Conservation (phyloP, 306 rosid species). For the Astragalus glycyphyllos region DNA sequence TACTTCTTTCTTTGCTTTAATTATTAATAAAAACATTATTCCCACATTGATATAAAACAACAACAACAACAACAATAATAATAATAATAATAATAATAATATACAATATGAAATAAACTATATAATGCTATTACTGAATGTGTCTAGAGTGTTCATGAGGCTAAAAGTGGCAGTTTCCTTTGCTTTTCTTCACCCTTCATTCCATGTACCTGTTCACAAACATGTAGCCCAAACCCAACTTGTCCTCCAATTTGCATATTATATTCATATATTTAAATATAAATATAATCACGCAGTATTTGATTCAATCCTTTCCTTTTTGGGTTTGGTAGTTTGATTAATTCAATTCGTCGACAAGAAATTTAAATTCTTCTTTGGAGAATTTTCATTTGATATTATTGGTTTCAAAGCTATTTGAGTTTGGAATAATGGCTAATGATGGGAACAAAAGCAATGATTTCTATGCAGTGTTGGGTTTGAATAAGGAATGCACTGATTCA, state of each 20-base stretch:
- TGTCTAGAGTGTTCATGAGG: conserved; percentile 67
- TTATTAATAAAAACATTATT: background rate
- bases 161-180: background rate
- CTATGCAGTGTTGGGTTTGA: conserved; percentile 76
- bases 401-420: conserved; percentile 7
- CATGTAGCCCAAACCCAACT: conserved; percentile 42
- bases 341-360: conserved; percentile 66
- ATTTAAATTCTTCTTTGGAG: conserved; percentile 29
- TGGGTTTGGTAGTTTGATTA: conserved; percentile 27
- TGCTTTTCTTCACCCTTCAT: conserved; percentile 24
- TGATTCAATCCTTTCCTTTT: conserved; percentile 19
- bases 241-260: conserved; percentile 34
- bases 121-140: conserved; percentile 42
- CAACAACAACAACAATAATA: background rate
- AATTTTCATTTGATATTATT: too few relatives aligned
- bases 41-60: background rate
- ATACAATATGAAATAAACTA: conserved; percentile 47
- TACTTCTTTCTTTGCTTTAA: background rate
- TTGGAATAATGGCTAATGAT: conserved; percentile 62
- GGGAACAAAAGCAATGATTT: conserved; percentile 65
- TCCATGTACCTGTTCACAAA: conserved; percentile 40
- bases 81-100: too few relatives aligned
- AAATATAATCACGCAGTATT: background rate
- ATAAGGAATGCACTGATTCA: conserved; percentile 75
- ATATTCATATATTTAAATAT: background rate